A percentile compares a stretch with the other conserved stretches of the same genome.
Conservation (phyloP, 306 rosid species). For the Adenanthera pavonina region DNA sequence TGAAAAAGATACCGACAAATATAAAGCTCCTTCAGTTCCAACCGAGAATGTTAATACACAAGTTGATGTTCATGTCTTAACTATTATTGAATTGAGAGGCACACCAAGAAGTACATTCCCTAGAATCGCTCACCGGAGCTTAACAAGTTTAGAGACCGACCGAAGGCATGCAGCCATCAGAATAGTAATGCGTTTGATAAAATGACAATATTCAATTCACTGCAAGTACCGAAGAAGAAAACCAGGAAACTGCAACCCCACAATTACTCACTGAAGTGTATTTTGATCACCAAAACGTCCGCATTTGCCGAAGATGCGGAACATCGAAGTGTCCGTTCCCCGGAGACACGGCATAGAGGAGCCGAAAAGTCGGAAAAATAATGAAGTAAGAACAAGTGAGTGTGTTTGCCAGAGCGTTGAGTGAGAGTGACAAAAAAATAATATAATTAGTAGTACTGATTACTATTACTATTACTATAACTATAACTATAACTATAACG, state of each 20-base stretch:
- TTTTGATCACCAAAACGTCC: slow-evolving; percentile 32
- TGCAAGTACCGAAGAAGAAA: slow-evolving; percentile 9
- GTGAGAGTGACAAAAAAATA: slow-evolving; percentile 26
- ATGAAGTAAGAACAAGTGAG: not conserved
- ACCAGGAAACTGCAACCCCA: slow-evolving; percentile 26
- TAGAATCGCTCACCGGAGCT: not conserved
- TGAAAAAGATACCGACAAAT: slow-evolving; percentile 4
- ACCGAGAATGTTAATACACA: slow-evolving; percentile 10
- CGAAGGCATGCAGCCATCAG: slow-evolving; percentile 36
- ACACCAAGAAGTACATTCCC: not conserved
- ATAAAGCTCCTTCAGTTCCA: slow-evolving; percentile 26
- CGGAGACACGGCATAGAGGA: slow-evolving; percentile 41
- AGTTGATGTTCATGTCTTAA: slow-evolving; percentile 9
- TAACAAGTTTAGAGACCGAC: slow-evolving; percentile 21
- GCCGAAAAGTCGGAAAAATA: slow-evolving; percentile 45
- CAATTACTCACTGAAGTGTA: slow-evolving; percentile 31
- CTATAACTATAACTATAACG: slow-evolving; percentile 6
- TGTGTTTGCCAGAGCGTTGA: slow-evolving; percentile 28
- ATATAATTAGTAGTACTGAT: not conserved
- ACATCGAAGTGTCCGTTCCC: slow-evolving; percentile 31
- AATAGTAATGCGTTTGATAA: slow-evolving; percentile 8
- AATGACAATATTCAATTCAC: slow-evolving; percentile 2
- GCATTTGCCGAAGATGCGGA: slow-evolving; percentile 29
- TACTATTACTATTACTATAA: not conserved
- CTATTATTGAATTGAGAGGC: not conserved